Base-by-base conservation (phyloP, 2,329 filamentous ascomycete species). In the Colletotrichum neosansevieriae region DNA sequence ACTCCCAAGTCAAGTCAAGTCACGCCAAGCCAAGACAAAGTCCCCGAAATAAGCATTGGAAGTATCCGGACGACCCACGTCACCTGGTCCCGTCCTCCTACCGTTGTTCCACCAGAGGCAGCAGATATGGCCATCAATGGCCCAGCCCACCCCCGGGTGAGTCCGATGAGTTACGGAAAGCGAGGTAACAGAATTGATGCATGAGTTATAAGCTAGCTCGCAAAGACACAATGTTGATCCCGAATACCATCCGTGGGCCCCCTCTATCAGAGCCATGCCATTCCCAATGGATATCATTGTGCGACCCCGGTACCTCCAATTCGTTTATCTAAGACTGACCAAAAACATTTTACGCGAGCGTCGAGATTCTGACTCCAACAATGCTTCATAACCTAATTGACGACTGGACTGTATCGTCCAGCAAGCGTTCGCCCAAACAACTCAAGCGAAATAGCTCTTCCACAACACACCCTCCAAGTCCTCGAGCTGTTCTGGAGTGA, bases 391-490 rank as follows among this genome's bases (percentile, higher is more conserved):
- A 32, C 21, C 0, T 19, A 34, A 38, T 3, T 45, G n/a, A 32
- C n/a, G 12, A 21, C 4, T 29, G 44, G 36, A n/a, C 17, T 12
- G 17, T 24, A 12, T 29, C 32, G 19, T 32, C 6, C 32, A 11
- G 34, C 21, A 40, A 34, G 29, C 21, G 15, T n/a, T 40, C 49
- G 29, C 36, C 17, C 44, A 45, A 19, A 15, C 51, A 78, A 13
- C 53, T 78, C 83, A 97, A 45, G 94, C 97, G 83, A 99, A 99
- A 78, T 99, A 99, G 79, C 95, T 98, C 90, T 99, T 99, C 96
- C 96, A 99, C 59, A 99, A 84, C 54, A 99, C 97, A 59, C 96
- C 96, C 75, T 98, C 94, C 67, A 99, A 80, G 76, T 98, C 95
- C 79, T 98, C 96, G 11, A 99, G 84, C 76, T 99, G 95, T 74